These are phyloP conservation scores for Pyrus pyrifolia DNA, from an alignment of 306 rosid species.

Conservation along the genomic window DNA sequence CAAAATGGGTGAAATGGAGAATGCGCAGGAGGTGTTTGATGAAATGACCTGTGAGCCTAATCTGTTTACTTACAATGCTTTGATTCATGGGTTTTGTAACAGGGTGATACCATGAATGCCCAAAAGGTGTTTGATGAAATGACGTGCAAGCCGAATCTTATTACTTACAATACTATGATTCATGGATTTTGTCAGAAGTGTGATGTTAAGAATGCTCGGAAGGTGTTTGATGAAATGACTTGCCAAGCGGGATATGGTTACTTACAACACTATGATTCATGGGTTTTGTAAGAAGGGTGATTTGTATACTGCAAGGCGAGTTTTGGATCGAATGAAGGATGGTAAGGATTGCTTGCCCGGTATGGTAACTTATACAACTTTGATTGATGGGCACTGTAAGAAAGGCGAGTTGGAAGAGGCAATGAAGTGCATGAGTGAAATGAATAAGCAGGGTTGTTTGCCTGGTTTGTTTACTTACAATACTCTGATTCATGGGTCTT, in stretches of 20 bases:
- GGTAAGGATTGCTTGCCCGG: slow-evolving; percentile 28
- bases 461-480: slow-evolving; percentile 32
- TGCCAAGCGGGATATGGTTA: slow-evolving; percentile 29
- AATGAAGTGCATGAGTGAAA: slow-evolving; percentile 27
- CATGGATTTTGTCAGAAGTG: slow-evolving; percentile 28
- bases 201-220: slow-evolving; percentile 12
- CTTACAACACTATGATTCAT: slow-evolving; percentile 34
- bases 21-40: slow-evolving; percentile 43
- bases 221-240: slow-evolving; percentile 53
- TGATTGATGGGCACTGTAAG: slow-evolving; percentile 47
- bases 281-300: slow-evolving; percentile 41
- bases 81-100: neutral
- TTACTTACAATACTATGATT: slow-evolving; percentile 40
- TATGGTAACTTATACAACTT: slow-evolving; percentile 39
- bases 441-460: slow-evolving; percentile 29
- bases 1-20: slow-evolving; percentile 33
- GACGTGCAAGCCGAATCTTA: slow-evolving; percentile 32
- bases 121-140: slow-evolving; percentile 50
- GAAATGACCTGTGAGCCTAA: slow-evolving; percentile 47
- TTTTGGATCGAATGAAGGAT: slow-evolving; percentile 20
- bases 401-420: slow-evolving; percentile 37
- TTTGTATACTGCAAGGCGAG: slow-evolving; percentile 27
- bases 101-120: slow-evolving; percentile 34
- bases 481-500: too few species aligned
- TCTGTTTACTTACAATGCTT: neutral